Percentiles rank a stretch among this genome's conserved stretches.
phyloP scores from a whole-genome alignment of 345 rosid genomes.

The Salix brachista region DNA sequence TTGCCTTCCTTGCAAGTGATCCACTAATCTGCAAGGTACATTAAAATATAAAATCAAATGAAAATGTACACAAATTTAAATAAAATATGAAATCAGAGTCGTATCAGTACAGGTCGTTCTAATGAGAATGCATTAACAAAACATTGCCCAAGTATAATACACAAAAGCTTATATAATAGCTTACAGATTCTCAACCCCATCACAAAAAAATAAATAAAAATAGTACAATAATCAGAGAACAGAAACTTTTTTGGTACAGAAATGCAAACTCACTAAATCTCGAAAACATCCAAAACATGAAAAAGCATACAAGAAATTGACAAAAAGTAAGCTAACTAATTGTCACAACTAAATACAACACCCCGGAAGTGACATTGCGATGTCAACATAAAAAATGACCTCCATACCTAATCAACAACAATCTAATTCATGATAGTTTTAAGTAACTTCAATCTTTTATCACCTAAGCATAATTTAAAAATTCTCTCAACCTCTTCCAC shows the following conservation, averaged over 20 bases:
- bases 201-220: background rate
- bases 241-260: background rate
- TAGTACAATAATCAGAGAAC: background rate
- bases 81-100: background rate
- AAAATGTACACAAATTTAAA: background rate
- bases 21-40: conserved; percentile 49
- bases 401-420: background rate
- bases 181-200: background rate
- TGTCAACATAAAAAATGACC: background rate
- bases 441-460: background rate
- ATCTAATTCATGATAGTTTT: background rate
- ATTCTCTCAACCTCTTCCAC: background rate
- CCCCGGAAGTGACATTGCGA: background rate
- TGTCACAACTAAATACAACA: background rate
- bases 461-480: background rate
- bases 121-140: background rate
- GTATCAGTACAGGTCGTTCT: background rate
- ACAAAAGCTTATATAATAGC: background rate
- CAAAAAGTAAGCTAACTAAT: background rate
- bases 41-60: background rate
- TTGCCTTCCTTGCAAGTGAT: conserved; percentile 69
- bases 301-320: background rate
- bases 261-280: background rate
- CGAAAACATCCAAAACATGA: background rate
- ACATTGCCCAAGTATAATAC: background rate